Conservation (phyloP, 805 yeast species). For the Lipomyces chichibuensis region DNA sequence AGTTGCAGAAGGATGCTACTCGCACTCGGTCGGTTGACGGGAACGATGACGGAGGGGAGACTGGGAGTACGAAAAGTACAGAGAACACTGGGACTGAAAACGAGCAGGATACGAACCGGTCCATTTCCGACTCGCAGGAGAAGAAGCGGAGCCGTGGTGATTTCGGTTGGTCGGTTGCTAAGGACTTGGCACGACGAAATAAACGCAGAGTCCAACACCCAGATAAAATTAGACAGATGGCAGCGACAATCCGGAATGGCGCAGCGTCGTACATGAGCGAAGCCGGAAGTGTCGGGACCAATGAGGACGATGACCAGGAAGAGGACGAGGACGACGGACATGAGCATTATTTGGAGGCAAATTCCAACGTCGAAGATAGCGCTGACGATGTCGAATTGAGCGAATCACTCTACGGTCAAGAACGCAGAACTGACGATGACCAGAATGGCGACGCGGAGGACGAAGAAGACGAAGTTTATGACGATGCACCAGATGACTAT, state of each 20-base stretch:
- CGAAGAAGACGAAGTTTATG: neutral
- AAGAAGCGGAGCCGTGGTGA: neutral
- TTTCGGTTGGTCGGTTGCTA: neutral
- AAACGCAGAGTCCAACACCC: neutral
- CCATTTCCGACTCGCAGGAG: neutral
- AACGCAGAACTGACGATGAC: neutral
- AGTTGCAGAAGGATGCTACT: neutral
- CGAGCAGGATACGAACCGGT: neutral
- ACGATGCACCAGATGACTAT: slow-evolving; percentile 1
- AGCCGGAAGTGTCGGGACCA: neutral
- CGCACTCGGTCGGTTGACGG: neutral
- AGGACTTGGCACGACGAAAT: neutral
- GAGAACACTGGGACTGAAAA: neutral
- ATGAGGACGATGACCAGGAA: neutral
- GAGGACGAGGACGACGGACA: neutral
- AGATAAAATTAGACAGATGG: neutral
- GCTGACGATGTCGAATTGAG: neutral
- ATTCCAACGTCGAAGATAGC: neutral
- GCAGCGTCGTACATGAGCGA: neutral
- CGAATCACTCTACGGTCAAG: neutral
- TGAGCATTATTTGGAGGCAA: neutral
- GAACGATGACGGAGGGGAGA: neutral
- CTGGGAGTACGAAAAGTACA: neutral
- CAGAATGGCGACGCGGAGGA: slow-evolving; percentile 11
- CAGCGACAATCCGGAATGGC: neutral